A percentile compares a stretch with the other conserved stretches of the same genome.
Evolutionary conservation across 176 grass and related monocot species (phyloP).

Genomic region (Pontederia paniculata): DNA sequence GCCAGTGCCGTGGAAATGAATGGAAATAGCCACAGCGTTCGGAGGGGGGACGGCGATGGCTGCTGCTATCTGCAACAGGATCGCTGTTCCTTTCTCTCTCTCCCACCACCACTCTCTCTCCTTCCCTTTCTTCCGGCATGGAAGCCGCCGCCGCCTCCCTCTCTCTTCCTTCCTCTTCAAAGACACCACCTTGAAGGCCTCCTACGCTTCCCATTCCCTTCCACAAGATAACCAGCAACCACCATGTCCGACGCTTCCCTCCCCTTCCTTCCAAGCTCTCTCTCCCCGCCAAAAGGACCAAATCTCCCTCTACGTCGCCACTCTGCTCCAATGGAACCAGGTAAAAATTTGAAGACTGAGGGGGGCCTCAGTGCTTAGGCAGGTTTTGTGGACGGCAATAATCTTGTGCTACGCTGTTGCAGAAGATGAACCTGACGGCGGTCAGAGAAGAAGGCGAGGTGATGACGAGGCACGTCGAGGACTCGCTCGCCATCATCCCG

Average conservation of each 20-base stretch:
- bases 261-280: constrained; percentile 13
- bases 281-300: constrained; percentile 55
- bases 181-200: background rate
- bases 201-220: background rate
- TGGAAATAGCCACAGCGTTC: too few relatives aligned
- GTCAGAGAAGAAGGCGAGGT: constrained; percentile 52
- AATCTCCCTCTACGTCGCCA: constrained; percentile 47
- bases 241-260: background rate
- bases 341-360: background rate
- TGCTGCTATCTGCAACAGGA: too few relatives aligned
- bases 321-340: constrained; percentile 91
- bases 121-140: too few relatives aligned
- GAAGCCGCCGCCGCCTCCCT: too few relatives aligned
- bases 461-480: constrained; percentile 63
- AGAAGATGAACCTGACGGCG: constrained; percentile 94
- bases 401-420: background rate
- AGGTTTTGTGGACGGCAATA: too few relatives aligned
- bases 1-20: too few relatives aligned
- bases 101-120: too few relatives aligned
- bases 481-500: constrained; percentile 50
- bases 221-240: background rate
- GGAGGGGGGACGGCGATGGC: too few relatives aligned
- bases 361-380: too few relatives aligned
- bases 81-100: too few relatives aligned
- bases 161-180: background rate